phyloP scores from a whole-genome alignment of 148 eudicot genomes.

The Vaccinium macrocarpon region DNA sequence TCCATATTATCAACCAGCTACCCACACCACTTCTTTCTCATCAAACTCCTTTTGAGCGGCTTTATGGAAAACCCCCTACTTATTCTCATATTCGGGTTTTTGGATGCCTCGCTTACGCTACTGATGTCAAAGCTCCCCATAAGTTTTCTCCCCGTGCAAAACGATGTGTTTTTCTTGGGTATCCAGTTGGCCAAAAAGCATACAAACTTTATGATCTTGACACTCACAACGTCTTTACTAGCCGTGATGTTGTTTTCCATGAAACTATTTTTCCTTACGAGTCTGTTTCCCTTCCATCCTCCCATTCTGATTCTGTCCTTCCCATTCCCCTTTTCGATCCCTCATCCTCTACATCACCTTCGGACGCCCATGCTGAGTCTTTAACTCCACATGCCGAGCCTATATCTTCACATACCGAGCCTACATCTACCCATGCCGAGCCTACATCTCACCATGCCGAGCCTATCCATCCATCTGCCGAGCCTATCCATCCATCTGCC shows the following conservation, averaged over 20 bases:
- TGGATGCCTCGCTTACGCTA: not conserved
- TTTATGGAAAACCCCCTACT: not conserved
- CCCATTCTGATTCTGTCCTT: too few relatives aligned
- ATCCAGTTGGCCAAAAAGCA: not conserved
- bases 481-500: too few relatives aligned
- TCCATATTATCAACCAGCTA: not conserved
- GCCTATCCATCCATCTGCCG: too few relatives aligned
- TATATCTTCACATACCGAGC: too few relatives aligned
- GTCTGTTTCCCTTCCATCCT: too few relatives aligned
- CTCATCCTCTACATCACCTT: not conserved
- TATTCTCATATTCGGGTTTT: not conserved
- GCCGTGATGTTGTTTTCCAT: not conserved
- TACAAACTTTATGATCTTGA: not conserved
- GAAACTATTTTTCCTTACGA: not conserved
- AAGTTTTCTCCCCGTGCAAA: not conserved
- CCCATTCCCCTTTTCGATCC: too few relatives aligned
- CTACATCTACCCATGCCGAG: too few relatives aligned
- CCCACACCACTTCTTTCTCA: conserved; percentile 3
- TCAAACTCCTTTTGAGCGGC: not conserved
- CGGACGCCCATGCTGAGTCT: too few relatives aligned
- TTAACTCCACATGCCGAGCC: too few relatives aligned
- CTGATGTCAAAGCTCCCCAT: not conserved
- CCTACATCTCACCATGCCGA: too few relatives aligned
- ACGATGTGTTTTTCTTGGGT: not conserved
- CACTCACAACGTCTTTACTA: not conserved